Evolutionary conservation across 768 basidiomycete genomes (phyloP), one percentile per base, ranked within the genome.

Genomic region (Lactifluus pinguis): DNA sequence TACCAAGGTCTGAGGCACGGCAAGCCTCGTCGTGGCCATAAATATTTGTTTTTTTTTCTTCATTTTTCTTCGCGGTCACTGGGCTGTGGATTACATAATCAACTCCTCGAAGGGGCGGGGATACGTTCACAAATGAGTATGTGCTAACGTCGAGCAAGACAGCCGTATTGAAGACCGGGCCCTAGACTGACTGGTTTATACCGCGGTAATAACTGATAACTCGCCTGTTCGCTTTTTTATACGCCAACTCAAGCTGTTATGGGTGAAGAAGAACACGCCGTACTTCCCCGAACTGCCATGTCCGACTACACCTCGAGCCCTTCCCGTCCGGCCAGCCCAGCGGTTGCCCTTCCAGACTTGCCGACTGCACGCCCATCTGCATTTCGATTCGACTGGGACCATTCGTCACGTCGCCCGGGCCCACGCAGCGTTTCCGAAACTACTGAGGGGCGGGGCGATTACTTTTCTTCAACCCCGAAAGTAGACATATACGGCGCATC

Each of bases 301-400:
- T 77, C 76, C 55, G 78, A 77, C 57, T 67, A 74, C 68, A 71
- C 72, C 56, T 84, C 84, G 7, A 76, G 73, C 57, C 76, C 81
- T 14, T 85, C 85, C 25, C 76, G 85, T 57, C 81, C 85, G 44
- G 76, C 76, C 34, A 80, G 83, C 4, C 83, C 85, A 41, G 72
- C 80, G 53, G 76, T 75, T 44, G 74, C 76, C 8, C 72, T 79
- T 21, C 73, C 78, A 67, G 70, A 74, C 32, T 67, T 78, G 19
- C 72, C 75, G 21, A 74, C 80, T 53, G 75, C 84, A 13, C 79
- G 80, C 8, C 81, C 83, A 5, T 36, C 21, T 1, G 60, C 65
- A 15, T 91, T 84, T 72, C 76, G 88, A 65, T 89, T 91, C 73
- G 83, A 80, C 42, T 92, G 87, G 86, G 89, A 91, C 67, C 77